These are phyloP conservation scores for Sporothrix dimorphospora DNA, from an alignment of 2,329 filamentous ascomycete species.

Conservation along the genomic window DNA sequence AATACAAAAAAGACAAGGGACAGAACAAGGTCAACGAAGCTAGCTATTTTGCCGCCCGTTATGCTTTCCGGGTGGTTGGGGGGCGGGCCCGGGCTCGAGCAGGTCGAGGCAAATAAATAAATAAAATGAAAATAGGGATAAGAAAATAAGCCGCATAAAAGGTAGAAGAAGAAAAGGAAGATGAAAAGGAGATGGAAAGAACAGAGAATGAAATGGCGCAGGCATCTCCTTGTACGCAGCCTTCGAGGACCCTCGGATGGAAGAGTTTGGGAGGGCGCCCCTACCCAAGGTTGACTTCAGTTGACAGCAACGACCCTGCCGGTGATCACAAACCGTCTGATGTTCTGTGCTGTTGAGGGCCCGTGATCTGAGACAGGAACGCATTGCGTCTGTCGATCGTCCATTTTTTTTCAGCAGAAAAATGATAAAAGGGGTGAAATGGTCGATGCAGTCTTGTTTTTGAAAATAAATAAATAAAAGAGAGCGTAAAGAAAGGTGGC, in stretches of 20 bases:
- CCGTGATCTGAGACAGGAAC: slow-evolving; percentile 8
- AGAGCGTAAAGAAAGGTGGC: not conserved
- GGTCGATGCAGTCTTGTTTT: too few relatives aligned
- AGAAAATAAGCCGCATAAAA: not conserved
- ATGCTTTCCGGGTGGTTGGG: slow-evolving; percentile 8
- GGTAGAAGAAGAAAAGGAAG: not conserved
- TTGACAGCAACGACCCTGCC: not conserved
- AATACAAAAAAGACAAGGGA: not conserved
- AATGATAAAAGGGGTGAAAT: not conserved
- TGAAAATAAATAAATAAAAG: not conserved
- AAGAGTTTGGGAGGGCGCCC: not conserved
- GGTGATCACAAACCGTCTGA: not conserved
- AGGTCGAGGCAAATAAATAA: not conserved
- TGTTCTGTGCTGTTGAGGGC: not conserved
- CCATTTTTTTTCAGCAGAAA: not conserved
- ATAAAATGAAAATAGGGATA: not conserved
- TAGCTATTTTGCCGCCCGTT: slow-evolving; percentile 3
- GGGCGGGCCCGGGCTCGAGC: not conserved
- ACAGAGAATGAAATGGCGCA: not conserved
- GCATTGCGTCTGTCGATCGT: slow-evolving; percentile 9
- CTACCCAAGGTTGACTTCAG: not conserved
- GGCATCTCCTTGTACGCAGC: not conserved
- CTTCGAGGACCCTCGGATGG: not conserved
- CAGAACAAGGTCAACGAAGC: not conserved
- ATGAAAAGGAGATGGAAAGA: not conserved